Evolutionary conservation across 176 grass and related monocot species (phyloP), one percentile per base, ranked within the genome.

Genomic region (Aegilops sharonensis): DNA sequence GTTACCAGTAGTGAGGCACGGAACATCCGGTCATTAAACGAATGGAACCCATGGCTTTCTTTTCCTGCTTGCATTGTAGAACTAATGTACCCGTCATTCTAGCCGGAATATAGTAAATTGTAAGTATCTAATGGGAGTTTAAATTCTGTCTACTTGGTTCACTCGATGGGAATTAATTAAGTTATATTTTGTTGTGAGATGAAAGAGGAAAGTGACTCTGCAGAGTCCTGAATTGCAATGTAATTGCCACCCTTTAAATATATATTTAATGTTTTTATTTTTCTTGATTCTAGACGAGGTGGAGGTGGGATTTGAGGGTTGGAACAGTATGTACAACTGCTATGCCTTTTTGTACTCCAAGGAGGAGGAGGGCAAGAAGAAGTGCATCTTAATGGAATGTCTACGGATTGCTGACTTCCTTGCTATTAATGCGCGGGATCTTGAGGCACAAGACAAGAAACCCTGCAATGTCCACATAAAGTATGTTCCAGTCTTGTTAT

Each of bases 321-420:
- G 97, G 97, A 93, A 94, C 50, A 79, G 63, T 62, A 81, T 93
- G 85, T 89, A 94, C 11, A 88, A 88, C 59, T 72, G 83, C 9
- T 96, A 96, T 50, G 92, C 84, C 9, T 99, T 99, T 68, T 60
- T 96, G 29, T 96, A 96, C 27, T 60, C 17, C 30, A 99, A 96
- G 89, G 97, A 91, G 43, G 43, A 45, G 59, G 91, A 91, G 21
- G 80, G 85, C 57, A 87, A 77, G 66, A 96, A 94, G 83, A 91
- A 87, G 70, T 62, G 20, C 2, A 81, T 94, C 36, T 62, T 96
- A 30, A 84, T 99, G 68, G 90, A 94, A 79, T 91, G 90, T 73
- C 40, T 99, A 5, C 87, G 87, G 47, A 94, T 94, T 15, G 89
- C 68, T 54, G 90, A 96, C 54, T 62, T 85, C 5, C 90, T 96